Evolutionary conservation across 257 asterid genomes (phyloP).

Genomic region (Echium plantagineum): DNA sequence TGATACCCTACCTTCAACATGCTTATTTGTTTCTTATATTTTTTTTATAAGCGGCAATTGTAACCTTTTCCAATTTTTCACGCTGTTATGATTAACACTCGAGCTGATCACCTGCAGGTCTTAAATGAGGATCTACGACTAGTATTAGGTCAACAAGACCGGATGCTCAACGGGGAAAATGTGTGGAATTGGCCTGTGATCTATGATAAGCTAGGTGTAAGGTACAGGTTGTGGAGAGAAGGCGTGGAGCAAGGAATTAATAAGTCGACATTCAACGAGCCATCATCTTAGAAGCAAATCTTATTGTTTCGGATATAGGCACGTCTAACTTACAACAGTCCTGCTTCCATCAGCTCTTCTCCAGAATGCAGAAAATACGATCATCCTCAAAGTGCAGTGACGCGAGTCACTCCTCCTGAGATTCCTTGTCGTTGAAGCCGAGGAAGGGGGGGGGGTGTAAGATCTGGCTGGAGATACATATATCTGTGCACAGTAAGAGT

Average conservation of each 20-base stretch:
- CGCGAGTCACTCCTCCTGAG: neutral
- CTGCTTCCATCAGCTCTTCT: conserved; percentile 13
- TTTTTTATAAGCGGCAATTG: neutral
- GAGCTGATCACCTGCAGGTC: conserved; percentile 31
- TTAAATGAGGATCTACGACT: conserved; percentile 78
- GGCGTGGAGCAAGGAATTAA: conserved; percentile 51
- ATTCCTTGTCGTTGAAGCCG: neutral
- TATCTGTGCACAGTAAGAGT: conserved; percentile 5
- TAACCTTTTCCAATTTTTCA: neutral
- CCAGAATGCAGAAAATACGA: conserved; percentile 12
- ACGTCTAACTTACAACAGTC: conserved; percentile 3
- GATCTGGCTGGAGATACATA: neutral
- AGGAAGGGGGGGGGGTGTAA: neutral
- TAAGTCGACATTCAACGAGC: conserved; percentile 30
- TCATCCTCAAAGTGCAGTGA: conserved; percentile 6
- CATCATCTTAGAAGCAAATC: conserved; percentile 13
- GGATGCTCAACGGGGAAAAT: conserved; percentile 72
- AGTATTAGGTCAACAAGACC: conserved; percentile 71
- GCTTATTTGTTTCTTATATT: neutral
- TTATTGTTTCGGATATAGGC: conserved; percentile 4
- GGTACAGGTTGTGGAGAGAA: conserved; percentile 78
- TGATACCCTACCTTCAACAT: neutral
- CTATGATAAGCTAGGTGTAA: conserved; percentile 76
- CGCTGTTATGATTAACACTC: neutral
- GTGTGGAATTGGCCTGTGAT: conserved; percentile 73